Percentiles rank a stretch among this genome's conserved stretches.
Evolutionary conservation across 2,329 filamentous ascomycete species (phyloP).

Genomic region (Diplocarpon rosae): DNA sequence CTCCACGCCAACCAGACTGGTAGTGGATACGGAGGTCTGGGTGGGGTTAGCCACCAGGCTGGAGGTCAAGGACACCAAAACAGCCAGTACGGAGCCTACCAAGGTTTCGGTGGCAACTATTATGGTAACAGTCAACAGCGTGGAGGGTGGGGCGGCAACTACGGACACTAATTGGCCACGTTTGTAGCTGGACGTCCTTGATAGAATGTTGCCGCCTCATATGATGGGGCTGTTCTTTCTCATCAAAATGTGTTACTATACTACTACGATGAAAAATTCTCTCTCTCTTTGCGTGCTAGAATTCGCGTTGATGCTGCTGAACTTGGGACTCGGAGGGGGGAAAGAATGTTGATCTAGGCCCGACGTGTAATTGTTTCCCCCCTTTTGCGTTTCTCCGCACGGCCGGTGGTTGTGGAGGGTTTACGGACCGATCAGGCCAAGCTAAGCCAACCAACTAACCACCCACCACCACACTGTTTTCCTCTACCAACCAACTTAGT

Average conservation of each 20-base stretch:
- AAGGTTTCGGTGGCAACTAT: conserved; percentile 32
- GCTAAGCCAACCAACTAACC: too few species aligned
- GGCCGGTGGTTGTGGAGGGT: neutral
- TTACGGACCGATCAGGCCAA: neutral
- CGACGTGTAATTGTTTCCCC: conserved; percentile 6
- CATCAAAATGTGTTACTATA: conserved; percentile 27
- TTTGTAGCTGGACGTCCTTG: conserved; percentile 23
- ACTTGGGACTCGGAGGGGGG: neutral
- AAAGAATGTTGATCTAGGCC: conserved; percentile 3
- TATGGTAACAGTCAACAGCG: conserved; percentile 31
- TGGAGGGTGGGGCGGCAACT: conserved; percentile 39
- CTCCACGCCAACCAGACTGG: conserved; percentile 27
- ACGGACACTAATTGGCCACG: conserved; percentile 26
- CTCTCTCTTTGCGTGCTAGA: conserved; percentile 4
- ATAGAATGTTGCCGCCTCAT: conserved; percentile 16
- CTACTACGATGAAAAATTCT: conserved; percentile 16
- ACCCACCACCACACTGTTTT: conserved; percentile 6
- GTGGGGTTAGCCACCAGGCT: conserved; percentile 37
- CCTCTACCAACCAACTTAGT: too few species aligned
- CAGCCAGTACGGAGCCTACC: conserved; percentile 34
- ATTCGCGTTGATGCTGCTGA: neutral
- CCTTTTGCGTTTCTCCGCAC: neutral
- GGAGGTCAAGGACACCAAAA: conserved; percentile 31
- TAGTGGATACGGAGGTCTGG: conserved; percentile 31
- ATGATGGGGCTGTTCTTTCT: conserved; percentile 18